A percentile compares a stretch with the other conserved stretches of the same genome.
Evolutionary conservation across 805 yeast species (phyloP).

Genomic region (baker's yeast (Saccharomyces cerevisiae)): DNA sequence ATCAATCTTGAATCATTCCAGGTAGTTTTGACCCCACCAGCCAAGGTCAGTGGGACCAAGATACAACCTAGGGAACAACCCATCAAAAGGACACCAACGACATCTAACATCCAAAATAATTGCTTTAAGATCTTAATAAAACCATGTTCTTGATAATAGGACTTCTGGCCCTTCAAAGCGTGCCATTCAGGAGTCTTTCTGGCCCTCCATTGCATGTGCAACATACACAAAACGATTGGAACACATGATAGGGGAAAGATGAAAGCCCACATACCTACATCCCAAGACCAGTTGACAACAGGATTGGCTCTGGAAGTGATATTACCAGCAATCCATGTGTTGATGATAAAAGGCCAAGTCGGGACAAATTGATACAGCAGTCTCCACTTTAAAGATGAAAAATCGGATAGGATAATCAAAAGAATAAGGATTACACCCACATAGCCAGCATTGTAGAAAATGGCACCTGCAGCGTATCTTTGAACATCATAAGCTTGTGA

Average conservation of each 20-base stretch:
- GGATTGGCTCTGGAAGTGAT: conserved; percentile 36
- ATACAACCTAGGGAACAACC: conserved; percentile 53
- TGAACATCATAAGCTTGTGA: conserved; percentile 46
- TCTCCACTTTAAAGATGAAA: conserved; percentile 65
- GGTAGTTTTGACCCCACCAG: conserved; percentile 48
- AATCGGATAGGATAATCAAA: conserved; percentile 54
- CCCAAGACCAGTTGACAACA: conserved; percentile 53
- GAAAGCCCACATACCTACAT: conserved; percentile 74
- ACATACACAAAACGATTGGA: conserved; percentile 48
- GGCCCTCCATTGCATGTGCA: conserved; percentile 51
- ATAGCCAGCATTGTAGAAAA: conserved; percentile 44
- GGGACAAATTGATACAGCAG: conserved; percentile 56
- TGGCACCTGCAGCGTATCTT: conserved; percentile 50
- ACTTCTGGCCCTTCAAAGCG: conserved; percentile 34
- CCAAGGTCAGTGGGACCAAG: conserved; percentile 65
- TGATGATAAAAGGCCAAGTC: conserved; percentile 64
- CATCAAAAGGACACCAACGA: conserved; percentile 51
- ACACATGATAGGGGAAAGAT: conserved; percentile 58
- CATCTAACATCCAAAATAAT: conserved; percentile 57
- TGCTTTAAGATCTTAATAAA: conserved; percentile 26
- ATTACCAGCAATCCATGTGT: conserved; percentile 70
- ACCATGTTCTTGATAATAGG: conserved; percentile 34
- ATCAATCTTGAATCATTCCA: conserved; percentile 59
- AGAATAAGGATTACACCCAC: conserved; percentile 54
- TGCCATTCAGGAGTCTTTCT: conserved; percentile 44